Evolutionary conservation across 116 monocot species (phyloP), one percentile per base, ranked within the genome.

Genomic region (Trichopus zeylanicus): DNA sequence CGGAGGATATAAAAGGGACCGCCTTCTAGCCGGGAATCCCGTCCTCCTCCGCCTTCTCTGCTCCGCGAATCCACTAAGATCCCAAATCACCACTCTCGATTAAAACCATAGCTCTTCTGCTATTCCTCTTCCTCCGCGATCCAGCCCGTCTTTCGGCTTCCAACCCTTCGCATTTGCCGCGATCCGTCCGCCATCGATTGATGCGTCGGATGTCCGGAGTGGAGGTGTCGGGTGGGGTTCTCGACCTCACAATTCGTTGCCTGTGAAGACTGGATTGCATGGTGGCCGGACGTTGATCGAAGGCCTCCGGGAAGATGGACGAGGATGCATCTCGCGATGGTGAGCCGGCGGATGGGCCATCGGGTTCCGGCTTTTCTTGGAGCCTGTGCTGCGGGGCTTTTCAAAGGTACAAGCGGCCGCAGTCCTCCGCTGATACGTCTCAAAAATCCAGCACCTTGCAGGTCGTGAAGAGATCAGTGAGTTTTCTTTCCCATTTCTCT

Each of bases 381-480:
- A 51, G 46, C 21, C 78, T 69, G 11, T 24, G 54, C 3, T 29
- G 46, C 3, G 35, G 55, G 48, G 73, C 78, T 24, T 78, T 78
- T 60, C 30, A 59, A 3, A 27, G 15, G 26, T 76, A 66, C 22
- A 32, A 8, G 20, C 53, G 28, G 16, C 7, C 39, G 6, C 21
- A 51, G 15, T 12, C 28, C 10, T 61, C 48, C 24, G 23, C 28
- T 4, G 20, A 10, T n/a, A 6, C 35, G 52, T n/a, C 35, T 39
- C 37, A 56, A 46, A 32, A 49, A 34, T 35, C 62, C 6, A 48
- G 67, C 53, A 66, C 10, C 29, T 63, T 71, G 34, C 60, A 64
- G 34, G 51, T 68, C 57, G 73, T 54, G 31, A 72, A 35, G 72
- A 84, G 57, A 38, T 53, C 84, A 18, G 84, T 84, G 65, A 18